Base-by-base conservation (phyloP, 2,329 filamentous ascomycete genomes). In the Xylariaceae sp. region DNA sequence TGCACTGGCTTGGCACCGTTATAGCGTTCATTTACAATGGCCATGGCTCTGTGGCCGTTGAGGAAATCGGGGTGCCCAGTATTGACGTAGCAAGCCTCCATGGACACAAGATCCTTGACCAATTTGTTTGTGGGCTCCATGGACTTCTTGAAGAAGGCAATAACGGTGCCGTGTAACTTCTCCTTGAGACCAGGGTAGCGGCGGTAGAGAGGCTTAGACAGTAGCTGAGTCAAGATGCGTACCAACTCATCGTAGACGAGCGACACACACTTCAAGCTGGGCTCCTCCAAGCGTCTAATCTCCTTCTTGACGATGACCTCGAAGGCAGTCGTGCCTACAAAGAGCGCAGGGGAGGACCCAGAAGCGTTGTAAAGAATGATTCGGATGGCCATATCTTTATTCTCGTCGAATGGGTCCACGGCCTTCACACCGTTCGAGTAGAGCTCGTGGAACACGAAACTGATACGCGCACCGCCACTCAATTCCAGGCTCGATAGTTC, bases 71-170 rank as follows among this genome's bases (percentile, higher is more conserved):
- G 94, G 68, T 99, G 95, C 10, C 90, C 94, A 30, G 95, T 99
- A 75, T 99, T 99, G 77, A 99, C 87, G 69, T 99, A 99, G 74
- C 89, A 95, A 12, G 91, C 75, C 71, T 99, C 94, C 94, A 99
- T 99, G 10, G 86, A 74, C 22, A 99, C 92, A 38, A 99, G 79
- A 67, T 99, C 94, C 63, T 75, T 85, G 49, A 99, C 94, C 42
- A 99, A 81, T 78, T 97, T 97, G 76, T 96, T 97, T 35, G 94
- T 96, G 6, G 94, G 94, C 47, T 96, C 90, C 89, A 97, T 96
- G 47, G 90, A 86, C 75, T 95, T 96, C 75, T 97, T 97, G 79
- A 96, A 97, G 73, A 99, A 99, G 10, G 76, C 65, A 60, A 99
- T 94, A 44, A 97, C 92, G 12, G 96, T 91, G 11, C 78, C 77